These are phyloP conservation scores for Saitoella complicata DNA, from an alignment of 805 yeast genomes.

Conservation along the genomic window DNA sequence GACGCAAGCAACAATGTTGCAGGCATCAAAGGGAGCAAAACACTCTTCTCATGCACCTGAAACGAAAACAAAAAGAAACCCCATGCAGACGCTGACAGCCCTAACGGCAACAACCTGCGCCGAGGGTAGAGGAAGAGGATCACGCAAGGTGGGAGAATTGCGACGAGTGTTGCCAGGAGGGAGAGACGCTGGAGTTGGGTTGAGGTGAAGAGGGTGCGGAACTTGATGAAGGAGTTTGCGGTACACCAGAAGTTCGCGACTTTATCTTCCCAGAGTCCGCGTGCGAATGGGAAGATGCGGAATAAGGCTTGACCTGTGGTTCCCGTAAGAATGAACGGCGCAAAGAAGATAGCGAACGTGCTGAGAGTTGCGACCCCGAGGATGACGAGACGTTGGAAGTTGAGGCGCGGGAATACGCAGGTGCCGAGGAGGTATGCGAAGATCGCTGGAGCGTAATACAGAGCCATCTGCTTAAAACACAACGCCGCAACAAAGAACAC, in stretches of 20 bases:
- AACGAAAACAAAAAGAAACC: conserved; percentile 80
- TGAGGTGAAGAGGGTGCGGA: conserved; percentile 37
- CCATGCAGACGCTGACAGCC: conserved; percentile 68
- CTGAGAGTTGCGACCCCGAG: conserved; percentile 49
- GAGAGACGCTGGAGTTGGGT: conserved; percentile 41
- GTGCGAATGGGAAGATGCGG: conserved; percentile 77
- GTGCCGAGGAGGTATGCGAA: conserved; percentile 61
- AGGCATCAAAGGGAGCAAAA: conserved; percentile 75
- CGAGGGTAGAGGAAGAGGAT: conserved; percentile 36
- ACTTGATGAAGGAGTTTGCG: conserved; percentile 62
- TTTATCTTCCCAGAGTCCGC: conserved; percentile 94
- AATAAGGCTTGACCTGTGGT: conserved; percentile 30
- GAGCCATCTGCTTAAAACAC: conserved; percentile 87
- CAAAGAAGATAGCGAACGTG: conserved; percentile 35
- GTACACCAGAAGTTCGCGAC: conserved; percentile 98
- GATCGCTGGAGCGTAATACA: conserved; percentile 80
- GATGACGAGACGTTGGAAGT: conserved; percentile 39
- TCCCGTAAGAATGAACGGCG: conserved; percentile 32
- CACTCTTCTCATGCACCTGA: conserved; percentile 92
- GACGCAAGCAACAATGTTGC: conserved; percentile 44
- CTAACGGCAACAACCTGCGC: conserved; percentile 44
- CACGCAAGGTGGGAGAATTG: conserved; percentile 41
- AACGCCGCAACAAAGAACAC: conserved; percentile 62
- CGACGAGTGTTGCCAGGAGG: conserved; percentile 22
- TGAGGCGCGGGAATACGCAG: conserved; percentile 29